A percentile compares a stretch with the other conserved stretches of the same genome.
These are phyloP conservation scores for Fomitopsis pinicola DNA, from an alignment of 1,284 basidiomycete genomes.

Conservation along the genomic window DNA sequence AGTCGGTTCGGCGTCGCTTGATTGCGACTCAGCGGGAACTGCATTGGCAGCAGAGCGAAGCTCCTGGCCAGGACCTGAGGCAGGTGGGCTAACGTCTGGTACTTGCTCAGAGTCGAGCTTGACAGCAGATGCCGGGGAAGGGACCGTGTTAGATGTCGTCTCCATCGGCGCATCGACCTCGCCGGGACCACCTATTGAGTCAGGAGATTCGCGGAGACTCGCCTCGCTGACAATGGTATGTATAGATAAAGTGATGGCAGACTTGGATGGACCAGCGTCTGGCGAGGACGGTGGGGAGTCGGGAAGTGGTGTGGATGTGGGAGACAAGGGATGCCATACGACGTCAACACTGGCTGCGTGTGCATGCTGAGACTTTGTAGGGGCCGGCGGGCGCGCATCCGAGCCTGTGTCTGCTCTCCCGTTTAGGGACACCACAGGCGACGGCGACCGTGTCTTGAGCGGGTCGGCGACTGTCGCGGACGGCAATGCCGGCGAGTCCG, in stretches of 20 bases:
- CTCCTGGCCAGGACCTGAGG: neutral
- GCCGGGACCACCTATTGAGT: neutral
- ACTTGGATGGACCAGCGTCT: neutral
- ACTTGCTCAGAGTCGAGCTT: neutral
- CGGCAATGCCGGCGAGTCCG: conserved; percentile 27
- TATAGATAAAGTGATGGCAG: neutral
- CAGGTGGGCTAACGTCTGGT: too few species aligned
- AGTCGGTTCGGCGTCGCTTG: neutral
- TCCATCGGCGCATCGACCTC: neutral
- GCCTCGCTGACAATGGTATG: neutral
- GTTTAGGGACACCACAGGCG: neutral
- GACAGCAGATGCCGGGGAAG: neutral
- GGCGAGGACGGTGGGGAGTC: conserved; percentile 30
- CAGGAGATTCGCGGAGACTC: neutral
- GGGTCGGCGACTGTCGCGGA: neutral
- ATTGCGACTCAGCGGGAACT: neutral
- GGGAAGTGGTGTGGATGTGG: conserved; percentile 40
- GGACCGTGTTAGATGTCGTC: neutral
- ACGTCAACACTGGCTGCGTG: neutral
- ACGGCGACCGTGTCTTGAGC: neutral
- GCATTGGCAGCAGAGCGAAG: neutral
- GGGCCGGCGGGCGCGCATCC: neutral
- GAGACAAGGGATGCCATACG: conserved; percentile 25
- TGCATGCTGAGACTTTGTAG: neutral
- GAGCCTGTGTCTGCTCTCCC: neutral